Evolutionary conservation across 2,329 filamentous ascomycete species (phyloP).

Genomic region (Fusarium bulbicola): DNA sequence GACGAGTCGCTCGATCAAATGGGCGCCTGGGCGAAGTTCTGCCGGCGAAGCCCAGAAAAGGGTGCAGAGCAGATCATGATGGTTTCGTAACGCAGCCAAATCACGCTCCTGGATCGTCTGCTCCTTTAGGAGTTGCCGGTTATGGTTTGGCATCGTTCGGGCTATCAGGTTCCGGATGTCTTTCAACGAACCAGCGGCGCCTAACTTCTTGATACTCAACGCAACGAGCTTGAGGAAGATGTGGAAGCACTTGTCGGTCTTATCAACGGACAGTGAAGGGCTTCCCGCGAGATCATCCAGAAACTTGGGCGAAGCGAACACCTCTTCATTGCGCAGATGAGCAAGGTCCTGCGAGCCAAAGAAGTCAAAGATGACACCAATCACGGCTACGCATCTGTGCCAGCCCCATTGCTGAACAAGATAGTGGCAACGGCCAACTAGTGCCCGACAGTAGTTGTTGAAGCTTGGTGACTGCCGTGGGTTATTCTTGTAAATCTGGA

Average conservation of each 20-base stretch:
- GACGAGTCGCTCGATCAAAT: constrained; percentile 68
- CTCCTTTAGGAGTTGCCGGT: constrained; percentile 71
- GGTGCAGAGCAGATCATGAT: constrained; percentile 73
- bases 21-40: constrained; percentile 61
- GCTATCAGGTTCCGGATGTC: constrained; percentile 69
- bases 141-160: constrained; percentile 72
- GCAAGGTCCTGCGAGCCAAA: constrained; percentile 70
- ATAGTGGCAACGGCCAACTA: constrained; percentile 69
- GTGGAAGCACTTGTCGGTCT: constrained; percentile 71
- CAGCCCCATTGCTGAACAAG: constrained; percentile 73
- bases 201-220: constrained; percentile 63
- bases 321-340: constrained; percentile 72
- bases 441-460: constrained; percentile 70
- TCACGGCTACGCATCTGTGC: constrained; percentile 64
- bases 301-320: constrained; percentile 68
- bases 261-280: constrained; percentile 60
- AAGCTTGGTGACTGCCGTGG: constrained; percentile 66
- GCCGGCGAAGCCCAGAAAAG: constrained; percentile 71
- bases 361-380: constrained; percentile 73
- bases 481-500: constrained; percentile 66
- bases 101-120: constrained; percentile 67
- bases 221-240: constrained; percentile 73
- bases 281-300: constrained; percentile 62
- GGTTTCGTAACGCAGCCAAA: constrained; percentile 71
- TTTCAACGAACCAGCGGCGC: constrained; percentile 58